Base-by-base conservation (phyloP, 1,284 basidiomycete genomes). In the Cryptococcus amylolentus region DNA sequence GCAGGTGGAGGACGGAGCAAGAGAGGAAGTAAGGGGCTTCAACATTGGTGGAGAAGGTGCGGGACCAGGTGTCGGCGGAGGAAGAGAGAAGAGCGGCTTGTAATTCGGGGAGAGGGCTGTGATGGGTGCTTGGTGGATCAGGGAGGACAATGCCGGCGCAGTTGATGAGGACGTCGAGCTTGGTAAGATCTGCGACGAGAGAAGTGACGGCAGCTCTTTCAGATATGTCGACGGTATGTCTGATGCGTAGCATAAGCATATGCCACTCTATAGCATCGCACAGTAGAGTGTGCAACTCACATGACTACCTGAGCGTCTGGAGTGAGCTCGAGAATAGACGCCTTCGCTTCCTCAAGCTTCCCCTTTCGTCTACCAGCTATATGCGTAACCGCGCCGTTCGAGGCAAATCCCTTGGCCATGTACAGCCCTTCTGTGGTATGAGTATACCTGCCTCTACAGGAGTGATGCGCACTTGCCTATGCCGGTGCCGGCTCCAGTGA, bases 331-430 rank as follows among this genome's bases (percentile, higher is more conserved):
- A 62, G 52, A 13, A 61, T 46, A 3, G 42, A 28, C 2, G 12
- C 50, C 40, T 60, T 61, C 12, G 65, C 63, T 38, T 67, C 63
- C 43, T 60, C 56, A 3, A 67, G 55, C 43, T 60, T 60, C 3
- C 13, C 50, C 27, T 57, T 39, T 42, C 63, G 52, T 20, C 65
- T 42, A 26, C 63, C 65, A 6, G 60, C 58, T 18, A 67, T 55
- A 44, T 65, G 57, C 5, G 63, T 55, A 5, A 55, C 53, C 13
- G 65, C 60, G 13, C 63, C 65, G 40, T 66, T 66, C 27, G 58
- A 54, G 9, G 56, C 65, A 28, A 64, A 64, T 0, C 65, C 62
- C 53, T 66, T 66, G 18, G 65, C 63, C 63, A 66, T 66, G 49
- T 64, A 64, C 20, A 62, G 49, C 8, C 65, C 64, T 62, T 37